Percentiles rank a stretch among this genome's conserved stretches.
Evolutionary conservation across 176 grass and related monocot genomes (phyloP).

Genomic region (Rhynchospora pubera): DNA sequence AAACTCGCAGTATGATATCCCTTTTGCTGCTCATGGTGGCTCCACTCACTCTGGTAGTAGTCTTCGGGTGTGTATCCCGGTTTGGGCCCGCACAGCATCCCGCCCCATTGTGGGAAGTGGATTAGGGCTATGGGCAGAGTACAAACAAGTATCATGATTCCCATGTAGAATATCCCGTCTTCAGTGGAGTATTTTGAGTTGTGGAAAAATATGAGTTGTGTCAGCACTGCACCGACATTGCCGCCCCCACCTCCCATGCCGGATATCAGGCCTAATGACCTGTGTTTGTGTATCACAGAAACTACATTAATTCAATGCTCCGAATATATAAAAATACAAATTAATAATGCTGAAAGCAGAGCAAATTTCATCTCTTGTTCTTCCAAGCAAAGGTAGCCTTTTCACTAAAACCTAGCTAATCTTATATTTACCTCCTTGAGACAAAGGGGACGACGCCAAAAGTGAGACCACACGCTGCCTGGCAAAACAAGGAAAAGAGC

Average conservation of each 20-base stretch:
- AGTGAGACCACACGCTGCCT: conserved; percentile 75
- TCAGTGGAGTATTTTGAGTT: conserved; percentile 56
- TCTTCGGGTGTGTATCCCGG: conserved; percentile 49
- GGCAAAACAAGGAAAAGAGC: conserved; percentile 73
- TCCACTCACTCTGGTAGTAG: conserved; percentile 76
- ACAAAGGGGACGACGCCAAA: conserved; percentile 87
- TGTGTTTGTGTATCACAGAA: neutral
- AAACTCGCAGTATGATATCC: conserved; percentile 32
- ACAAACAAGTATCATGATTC: conserved; percentile 84
- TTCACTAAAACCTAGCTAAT: too few species aligned
- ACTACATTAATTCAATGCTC: too few species aligned
- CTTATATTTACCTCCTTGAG: conserved; percentile 35
- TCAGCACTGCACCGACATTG: conserved; percentile 76
- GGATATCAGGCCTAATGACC: conserved; percentile 75
- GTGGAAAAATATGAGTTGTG: conserved; percentile 92
- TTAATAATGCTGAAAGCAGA: too few species aligned
- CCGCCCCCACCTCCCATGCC: conserved; percentile 82
- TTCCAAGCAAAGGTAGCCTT: too few species aligned
- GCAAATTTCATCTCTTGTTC: too few species aligned
- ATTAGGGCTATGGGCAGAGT: conserved; percentile 59
- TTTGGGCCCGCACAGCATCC: conserved; percentile 37
- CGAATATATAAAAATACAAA: too few species aligned
- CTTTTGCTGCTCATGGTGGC: conserved; percentile 38
- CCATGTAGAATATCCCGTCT: conserved; percentile 87
- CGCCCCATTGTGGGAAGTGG: conserved; percentile 86